phyloP scores from a whole-genome alignment of 352 stramenopile species.

The Thraustochytrium sp. region DNA sequence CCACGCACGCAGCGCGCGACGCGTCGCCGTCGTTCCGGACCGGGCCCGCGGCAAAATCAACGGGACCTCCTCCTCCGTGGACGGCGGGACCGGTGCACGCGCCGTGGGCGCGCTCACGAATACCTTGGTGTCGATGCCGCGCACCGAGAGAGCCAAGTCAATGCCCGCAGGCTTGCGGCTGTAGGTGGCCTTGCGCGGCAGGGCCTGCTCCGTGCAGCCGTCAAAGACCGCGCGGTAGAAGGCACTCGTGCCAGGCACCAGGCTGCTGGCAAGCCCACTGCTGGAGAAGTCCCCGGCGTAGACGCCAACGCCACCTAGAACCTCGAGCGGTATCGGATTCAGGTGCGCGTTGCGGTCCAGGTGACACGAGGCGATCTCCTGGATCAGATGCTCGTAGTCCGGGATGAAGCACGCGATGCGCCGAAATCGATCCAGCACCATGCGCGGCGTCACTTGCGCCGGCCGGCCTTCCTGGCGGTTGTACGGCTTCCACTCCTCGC shows the following conservation, averaged over 20 bases:
- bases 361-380: slow-evolving; percentile 22
- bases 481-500: background rate
- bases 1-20: too few relatives aligned
- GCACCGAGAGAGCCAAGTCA: background rate
- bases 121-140: background rate
- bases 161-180: background rate
- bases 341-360: slow-evolving; percentile 22
- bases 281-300: background rate
- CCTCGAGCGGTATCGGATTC: slow-evolving; percentile 29
- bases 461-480: background rate
- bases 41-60: too few relatives aligned
- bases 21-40: too few relatives aligned
- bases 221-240: slow-evolving; percentile 15
- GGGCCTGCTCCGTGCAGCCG: background rate
- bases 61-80: too few relatives aligned
- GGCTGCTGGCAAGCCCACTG: background rate
- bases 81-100: background rate
- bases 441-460: background rate
- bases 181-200: background rate
- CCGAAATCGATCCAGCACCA: background rate
- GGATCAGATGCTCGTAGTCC: slow-evolving; percentile 17
- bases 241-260: background rate
- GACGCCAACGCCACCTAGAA: background rate
- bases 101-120: background rate
- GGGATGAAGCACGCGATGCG: slow-evolving; percentile 42